Conservation (phyloP, 495 filamentous ascomycete genomes). For the Talaromyces liani region DNA sequence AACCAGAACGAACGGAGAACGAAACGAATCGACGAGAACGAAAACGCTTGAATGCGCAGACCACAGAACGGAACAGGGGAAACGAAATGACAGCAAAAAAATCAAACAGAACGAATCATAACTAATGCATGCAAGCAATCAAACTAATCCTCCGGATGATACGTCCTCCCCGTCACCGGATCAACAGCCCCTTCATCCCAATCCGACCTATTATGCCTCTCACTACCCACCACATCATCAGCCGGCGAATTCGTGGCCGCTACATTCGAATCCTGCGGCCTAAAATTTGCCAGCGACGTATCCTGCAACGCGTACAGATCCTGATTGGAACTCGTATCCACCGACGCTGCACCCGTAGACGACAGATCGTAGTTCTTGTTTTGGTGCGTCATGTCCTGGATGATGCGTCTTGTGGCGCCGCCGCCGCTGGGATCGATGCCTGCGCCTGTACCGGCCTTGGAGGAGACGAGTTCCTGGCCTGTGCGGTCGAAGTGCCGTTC, state of each 20-base stretch:
- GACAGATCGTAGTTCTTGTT: conserved; percentile 2
- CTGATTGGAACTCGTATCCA: conserved; percentile 5
- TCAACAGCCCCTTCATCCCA: conserved; percentile 8
- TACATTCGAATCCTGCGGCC: background rate
- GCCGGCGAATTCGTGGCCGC: background rate
- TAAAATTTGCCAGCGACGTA: background rate
- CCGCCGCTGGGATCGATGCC: background rate
- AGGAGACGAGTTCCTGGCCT: conserved; percentile 23
- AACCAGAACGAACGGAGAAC: background rate
- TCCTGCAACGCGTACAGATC: conserved; percentile 4
- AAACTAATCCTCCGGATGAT: conserved; percentile 1
- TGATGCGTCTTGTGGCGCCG: background rate
- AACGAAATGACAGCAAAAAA: background rate
- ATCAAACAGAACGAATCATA: background rate
- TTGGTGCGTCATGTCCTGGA: conserved; percentile 1
- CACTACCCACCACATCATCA: conserved; percentile 4
- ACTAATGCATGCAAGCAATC: background rate
- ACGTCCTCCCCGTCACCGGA: conserved; percentile 8
- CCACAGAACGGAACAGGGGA: background rate
- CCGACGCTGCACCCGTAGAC: background rate
- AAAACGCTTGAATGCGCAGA: background rate
- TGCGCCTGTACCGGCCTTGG: background rate
- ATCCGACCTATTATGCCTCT: background rate
- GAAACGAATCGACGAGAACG: background rate
- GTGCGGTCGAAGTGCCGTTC: conserved; percentile 29